Evolutionary conservation across 345 rosid species (phyloP), one percentile per base, ranked within the genome.

Genomic region (Eucalyptus tenuipes): DNA sequence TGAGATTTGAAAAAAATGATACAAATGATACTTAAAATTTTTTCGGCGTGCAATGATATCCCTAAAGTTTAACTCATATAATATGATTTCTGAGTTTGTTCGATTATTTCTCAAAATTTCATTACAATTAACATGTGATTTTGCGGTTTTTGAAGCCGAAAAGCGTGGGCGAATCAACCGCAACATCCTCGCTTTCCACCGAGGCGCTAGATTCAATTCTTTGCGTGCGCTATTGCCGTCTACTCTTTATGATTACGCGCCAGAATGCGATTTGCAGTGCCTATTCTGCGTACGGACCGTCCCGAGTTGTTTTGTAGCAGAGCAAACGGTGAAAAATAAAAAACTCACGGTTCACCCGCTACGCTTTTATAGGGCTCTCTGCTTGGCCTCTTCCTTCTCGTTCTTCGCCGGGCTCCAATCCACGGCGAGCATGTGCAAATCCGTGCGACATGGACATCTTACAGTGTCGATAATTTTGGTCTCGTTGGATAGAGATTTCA

Each of bases 21-120:
- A 29, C 71, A 29, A 7, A 61, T 29, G 10, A 29, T 27, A 5
- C 3, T 5, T 13, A 27, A 61, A 61, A 1, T 61, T 61, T 61
- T 55, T 2, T 24, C 0, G 1, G 9, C 1, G 13, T 29, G n/a
- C 14, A 29, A 29, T n/a, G n/a, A n/a, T n/a, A n/a, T n/a, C n/a
- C n/a, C n/a, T n/a, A n/a, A n/a, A n/a, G n/a, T n/a, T n/a, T n/a
- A n/a, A n/a, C n/a, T n/a, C n/a, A n/a, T n/a, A n/a, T n/a, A n/a
- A n/a, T n/a, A n/a, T n/a, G n/a, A n/a, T n/a, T n/a, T n/a, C n/a
- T n/a, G n/a, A n/a, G n/a, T n/a, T n/a, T 1, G 3, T 59, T 59
- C 0, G 4, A 59, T 59, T 27, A 11, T 59, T 25, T 12, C 31
- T 59, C 15, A 12, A 27, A 25, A 27, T 55, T 64, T 66, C 40